A percentile compares a stretch with the other conserved stretches of the same genome.
These are phyloP conservation scores for Wallacemonas collosoma DNA, from an alignment of 208 protist species.

Conservation along the genomic window DNA sequence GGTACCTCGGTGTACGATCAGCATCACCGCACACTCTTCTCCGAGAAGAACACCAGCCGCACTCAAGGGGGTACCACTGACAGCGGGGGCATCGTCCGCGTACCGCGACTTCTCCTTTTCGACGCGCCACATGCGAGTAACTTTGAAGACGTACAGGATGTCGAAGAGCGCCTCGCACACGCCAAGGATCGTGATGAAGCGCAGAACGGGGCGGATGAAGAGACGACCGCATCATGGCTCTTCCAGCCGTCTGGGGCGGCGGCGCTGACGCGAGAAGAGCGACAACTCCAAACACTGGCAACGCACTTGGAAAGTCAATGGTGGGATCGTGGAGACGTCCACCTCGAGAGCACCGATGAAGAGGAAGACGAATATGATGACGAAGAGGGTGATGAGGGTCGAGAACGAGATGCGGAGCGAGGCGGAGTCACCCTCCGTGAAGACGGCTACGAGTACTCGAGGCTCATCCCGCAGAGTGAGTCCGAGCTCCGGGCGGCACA, in stretches of 20 bases:
- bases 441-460: constrained; percentile 15
- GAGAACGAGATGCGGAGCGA: neutral
- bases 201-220: neutral
- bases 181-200: constrained; percentile 8
- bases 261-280: constrained; percentile 3
- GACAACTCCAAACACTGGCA: constrained; percentile 1
- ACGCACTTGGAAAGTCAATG: constrained; percentile 4
- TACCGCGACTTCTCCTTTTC: constrained; percentile 71
- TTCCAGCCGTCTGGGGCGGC: neutral
- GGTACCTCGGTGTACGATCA: constrained; percentile 72
- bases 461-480: neutral
- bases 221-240: neutral
- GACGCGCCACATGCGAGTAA: constrained; percentile 71
- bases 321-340: constrained; percentile 18
- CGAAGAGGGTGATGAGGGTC: constrained; percentile 8
- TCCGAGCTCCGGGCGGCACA: neutral
- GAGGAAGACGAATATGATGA: constrained; percentile 22
- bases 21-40: constrained; percentile 70
- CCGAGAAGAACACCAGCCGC: constrained; percentile 32
- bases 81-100: constrained; percentile 26
- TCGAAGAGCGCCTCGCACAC: neutral
- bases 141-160: constrained; percentile 38
- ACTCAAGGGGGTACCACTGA: constrained; percentile 36
- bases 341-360: constrained; percentile 18
- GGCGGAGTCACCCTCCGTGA: neutral